Evolutionary conservation across 2,329 filamentous ascomycete genomes (phyloP).

Genomic region (Paracamarosporium sp.): DNA sequence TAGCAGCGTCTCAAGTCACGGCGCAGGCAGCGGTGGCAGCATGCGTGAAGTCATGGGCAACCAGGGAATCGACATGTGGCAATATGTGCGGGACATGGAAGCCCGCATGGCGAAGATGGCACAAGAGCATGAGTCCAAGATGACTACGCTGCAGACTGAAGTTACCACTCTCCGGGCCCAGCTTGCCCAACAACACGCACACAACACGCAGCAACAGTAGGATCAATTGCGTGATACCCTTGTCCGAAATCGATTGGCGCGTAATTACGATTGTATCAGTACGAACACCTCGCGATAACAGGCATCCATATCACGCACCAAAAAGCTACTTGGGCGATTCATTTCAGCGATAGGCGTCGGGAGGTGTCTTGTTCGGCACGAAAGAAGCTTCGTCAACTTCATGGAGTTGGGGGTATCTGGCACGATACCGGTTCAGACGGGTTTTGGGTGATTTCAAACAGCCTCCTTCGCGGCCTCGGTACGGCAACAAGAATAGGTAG

Average conservation of each 20-base stretch:
- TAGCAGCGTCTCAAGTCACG: constrained; percentile 60
- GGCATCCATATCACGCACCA: constrained; percentile 10
- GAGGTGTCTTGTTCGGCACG: constrained; percentile 1
- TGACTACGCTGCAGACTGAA: constrained; percentile 53
- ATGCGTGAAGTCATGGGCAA: constrained; percentile 72
- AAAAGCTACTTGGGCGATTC: constrained; percentile 2
- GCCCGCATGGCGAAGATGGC: constrained; percentile 54
- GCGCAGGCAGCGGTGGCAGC: constrained; percentile 64
- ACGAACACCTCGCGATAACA: constrained; percentile 4
- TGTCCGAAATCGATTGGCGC: background rate
- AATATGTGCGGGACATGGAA: constrained; percentile 75
- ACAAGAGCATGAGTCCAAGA: constrained; percentile 56
- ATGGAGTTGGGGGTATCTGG: constrained; percentile 1
- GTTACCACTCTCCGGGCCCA: constrained; percentile 47
- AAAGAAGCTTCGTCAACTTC: constrained; percentile 14
- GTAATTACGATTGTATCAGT: constrained; percentile 4
- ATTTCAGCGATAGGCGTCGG: constrained; percentile 10
- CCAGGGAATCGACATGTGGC: constrained; percentile 64
- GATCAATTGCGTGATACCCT: background rate
- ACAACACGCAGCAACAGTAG: constrained; percentile 14
- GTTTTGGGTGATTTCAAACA: background rate
- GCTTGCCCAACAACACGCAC: constrained; percentile 42
- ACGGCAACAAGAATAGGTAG: background rate
- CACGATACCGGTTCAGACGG: background rate
- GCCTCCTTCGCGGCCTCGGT: background rate